These are phyloP conservation scores for Naganishia onofrii DNA, from an alignment of 768 basidiomycete genomes.

Conservation along the genomic window DNA sequence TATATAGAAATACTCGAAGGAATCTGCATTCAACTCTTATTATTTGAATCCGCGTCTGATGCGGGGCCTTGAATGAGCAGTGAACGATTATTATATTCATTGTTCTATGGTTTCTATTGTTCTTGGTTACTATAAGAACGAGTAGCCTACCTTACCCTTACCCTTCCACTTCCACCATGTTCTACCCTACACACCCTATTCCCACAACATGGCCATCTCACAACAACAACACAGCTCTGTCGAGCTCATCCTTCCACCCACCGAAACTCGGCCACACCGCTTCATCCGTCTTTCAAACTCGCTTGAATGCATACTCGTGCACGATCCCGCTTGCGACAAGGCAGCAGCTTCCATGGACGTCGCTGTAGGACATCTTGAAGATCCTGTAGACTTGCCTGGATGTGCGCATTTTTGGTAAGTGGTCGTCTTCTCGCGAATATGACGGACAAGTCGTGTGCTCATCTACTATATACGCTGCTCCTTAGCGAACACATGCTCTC, in stretches of 20 bases:
- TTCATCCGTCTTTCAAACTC: conserved; percentile 80
- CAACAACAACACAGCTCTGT: conserved; percentile 29
- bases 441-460: background rate
- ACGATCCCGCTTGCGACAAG: conserved; percentile 83
- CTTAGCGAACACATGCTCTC: conserved; percentile 80
- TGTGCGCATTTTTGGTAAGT: conserved; percentile 52
- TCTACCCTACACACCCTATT: background rate
- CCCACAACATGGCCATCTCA: background rate
- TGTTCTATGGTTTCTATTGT: background rate
- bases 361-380: conserved; percentile 85
- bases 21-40: too few relatives aligned
- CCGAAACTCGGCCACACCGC: conserved; percentile 53
- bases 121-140: background rate
- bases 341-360: conserved; percentile 92
- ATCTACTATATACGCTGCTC: background rate
- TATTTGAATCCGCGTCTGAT: background rate
- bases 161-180: background rate
- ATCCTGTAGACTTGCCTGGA: conserved; percentile 63
- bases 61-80: background rate
- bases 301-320: conserved; percentile 77
- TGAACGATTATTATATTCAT: background rate
- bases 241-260: conserved; percentile 46
- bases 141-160: too few relatives aligned
- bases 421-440: background rate
- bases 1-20: too few relatives aligned